phyloP scores from a whole-genome alignment of 2,329 filamentous ascomycete species.

The Colletotrichum australisinense region DNA sequence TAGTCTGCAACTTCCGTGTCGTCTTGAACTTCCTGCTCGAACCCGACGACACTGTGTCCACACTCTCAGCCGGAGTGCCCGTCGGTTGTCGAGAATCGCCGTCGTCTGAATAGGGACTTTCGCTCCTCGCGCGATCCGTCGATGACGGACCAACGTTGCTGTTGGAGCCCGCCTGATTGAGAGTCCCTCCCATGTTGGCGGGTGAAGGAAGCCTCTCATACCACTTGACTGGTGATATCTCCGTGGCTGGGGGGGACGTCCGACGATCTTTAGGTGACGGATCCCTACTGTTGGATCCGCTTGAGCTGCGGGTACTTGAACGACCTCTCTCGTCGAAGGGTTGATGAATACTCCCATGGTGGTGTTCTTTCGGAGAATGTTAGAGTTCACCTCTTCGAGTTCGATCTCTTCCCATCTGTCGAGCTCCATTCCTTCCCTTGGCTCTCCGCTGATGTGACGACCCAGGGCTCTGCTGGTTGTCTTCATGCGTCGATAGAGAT shows the following conservation, averaged over 20 bases:
- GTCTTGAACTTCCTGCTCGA: background rate
- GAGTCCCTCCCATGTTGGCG: accelerated
- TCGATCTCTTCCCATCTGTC: background rate
- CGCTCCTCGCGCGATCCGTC: background rate
- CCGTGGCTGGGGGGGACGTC: accelerated
- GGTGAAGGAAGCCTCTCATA: background rate
- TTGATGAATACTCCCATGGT: background rate
- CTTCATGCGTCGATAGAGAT: too few species aligned
- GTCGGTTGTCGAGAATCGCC: background rate
- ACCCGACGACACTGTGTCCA: accelerated
- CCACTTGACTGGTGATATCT: background rate
- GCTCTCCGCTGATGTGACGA: background rate
- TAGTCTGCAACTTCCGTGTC: background rate
- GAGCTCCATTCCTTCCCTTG: background rate
- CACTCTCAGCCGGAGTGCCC: background rate
- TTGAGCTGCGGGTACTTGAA: background rate
- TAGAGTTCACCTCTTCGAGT: background rate
- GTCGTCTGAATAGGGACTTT: background rate
- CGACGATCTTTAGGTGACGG: background rate
- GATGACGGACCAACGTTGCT: background rate
- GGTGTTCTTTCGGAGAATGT: accelerated
- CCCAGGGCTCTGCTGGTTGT: too few species aligned
- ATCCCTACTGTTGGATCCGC: background rate
- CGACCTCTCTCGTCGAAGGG: background rate
- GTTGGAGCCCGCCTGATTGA: background rate